Evolutionary conservation across 73 alveolate species (phyloP), one percentile per base, ranked within the genome.

Genomic region (Symbiodinium natans): DNA sequence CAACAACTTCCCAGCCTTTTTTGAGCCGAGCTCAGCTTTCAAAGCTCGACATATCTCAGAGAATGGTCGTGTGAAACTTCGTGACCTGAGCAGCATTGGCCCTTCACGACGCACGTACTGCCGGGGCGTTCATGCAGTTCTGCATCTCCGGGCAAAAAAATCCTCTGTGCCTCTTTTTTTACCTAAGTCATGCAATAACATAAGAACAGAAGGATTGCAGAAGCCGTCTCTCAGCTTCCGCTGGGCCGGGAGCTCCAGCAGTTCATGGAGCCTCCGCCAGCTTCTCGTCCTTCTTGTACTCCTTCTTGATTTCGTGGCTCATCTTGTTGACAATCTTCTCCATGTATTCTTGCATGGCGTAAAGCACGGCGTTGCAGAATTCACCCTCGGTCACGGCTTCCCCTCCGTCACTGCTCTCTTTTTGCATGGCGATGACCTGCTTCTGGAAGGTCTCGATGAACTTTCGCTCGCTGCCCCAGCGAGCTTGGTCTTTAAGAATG

Each of bases 341-440:
- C 95, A 88, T 88, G 38, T 88, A 88, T 27, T 88, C 93, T 68
- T 63, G 68, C 74, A 54, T 34, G 43, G 95, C 95, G 29, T 63
- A 88, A 39, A 88, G 85, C 27, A 88, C 95, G 8, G 95, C 95
- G 43, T 88, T 88, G 86, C 86, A 59, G 85, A 88, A 88, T 75
- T 88, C 95, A 8, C 73, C 86, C 42, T 88, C 95, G 41, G 95
- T 88, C 40, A 86, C 82, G 29, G 83, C n/a, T 56, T 88, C 95
- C 11, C 95, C 95, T 2, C 56, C 95, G 38, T 59, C 95, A n/a
- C 86, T 88, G 74, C 40, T 73, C 52, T 88, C 95, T 29, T 40
- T 59, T 46, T 88, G 95, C 95, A 88, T 88, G 40, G 95, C 95
- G 25, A 63, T 29, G 27, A 88, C 42, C 34, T 63, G 86, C 13